Percentiles rank a stretch among this genome's conserved stretches.
These are phyloP conservation scores for Alternaria postmessia DNA, from an alignment of 2,329 filamentous ascomycete genomes.

Conservation along the genomic window DNA sequence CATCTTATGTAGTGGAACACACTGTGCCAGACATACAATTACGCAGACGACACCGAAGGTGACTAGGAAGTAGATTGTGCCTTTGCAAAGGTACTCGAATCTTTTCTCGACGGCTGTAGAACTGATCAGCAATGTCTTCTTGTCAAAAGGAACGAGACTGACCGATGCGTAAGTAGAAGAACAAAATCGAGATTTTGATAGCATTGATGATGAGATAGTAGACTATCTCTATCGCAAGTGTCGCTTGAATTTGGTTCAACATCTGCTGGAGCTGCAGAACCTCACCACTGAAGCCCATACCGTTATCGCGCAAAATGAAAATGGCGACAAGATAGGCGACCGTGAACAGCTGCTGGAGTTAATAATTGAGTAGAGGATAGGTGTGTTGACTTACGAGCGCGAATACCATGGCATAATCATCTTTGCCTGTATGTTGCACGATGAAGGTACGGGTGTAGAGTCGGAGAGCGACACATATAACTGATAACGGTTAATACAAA, in stretches of 20 bases:
- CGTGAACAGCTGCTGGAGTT: slow-evolving; percentile 27
- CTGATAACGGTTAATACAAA: slow-evolving; percentile 21
- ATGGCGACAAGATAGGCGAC: slow-evolving; percentile 37
- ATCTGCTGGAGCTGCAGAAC: slow-evolving; percentile 29
- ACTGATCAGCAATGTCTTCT: neutral
- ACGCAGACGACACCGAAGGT: slow-evolving; percentile 37
- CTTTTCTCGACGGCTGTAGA: slow-evolving; percentile 30
- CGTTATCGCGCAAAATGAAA: slow-evolving; percentile 30
- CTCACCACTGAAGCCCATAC: slow-evolving; percentile 36
- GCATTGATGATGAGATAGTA: slow-evolving; percentile 40
- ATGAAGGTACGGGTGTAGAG: slow-evolving; percentile 29
- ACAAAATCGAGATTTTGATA: slow-evolving; percentile 48
- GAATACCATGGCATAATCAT: slow-evolving; percentile 41
- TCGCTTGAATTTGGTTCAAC: slow-evolving; percentile 29
- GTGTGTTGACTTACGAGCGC: slow-evolving; percentile 32
- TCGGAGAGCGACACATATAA: slow-evolving; percentile 36
- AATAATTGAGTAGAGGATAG: neutral
- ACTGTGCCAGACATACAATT: slow-evolving; percentile 39
- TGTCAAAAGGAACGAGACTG: slow-evolving; percentile 2
- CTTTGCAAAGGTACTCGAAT: slow-evolving; percentile 33
- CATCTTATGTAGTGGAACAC: slow-evolving; percentile 42
- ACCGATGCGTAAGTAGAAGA: slow-evolving; percentile 49
- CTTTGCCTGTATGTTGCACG: slow-evolving; percentile 37
- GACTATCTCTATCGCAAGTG: slow-evolving; percentile 42
- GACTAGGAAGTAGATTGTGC: slow-evolving; percentile 36